phyloP scores from a whole-genome alignment of 192 early-diverging fungal species.

The Chytriomyces confervae region DNA sequence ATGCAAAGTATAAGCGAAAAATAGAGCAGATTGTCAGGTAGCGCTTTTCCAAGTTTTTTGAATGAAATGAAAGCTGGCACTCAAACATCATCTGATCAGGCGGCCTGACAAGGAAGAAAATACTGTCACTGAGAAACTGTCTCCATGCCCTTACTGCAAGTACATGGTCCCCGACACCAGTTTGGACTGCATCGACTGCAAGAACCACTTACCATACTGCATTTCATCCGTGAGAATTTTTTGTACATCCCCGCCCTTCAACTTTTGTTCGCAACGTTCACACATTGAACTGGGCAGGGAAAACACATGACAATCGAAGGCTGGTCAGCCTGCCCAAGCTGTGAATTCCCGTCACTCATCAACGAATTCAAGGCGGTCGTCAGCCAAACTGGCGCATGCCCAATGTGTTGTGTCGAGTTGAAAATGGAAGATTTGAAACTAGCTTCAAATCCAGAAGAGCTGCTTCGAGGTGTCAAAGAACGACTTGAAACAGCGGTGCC shows the following conservation, averaged over 20 bases:
- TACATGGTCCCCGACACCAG: slow-evolving; percentile 50
- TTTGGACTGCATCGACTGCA: slow-evolving; percentile 63
- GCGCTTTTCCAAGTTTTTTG: slow-evolving; percentile 3
- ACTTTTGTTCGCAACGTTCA: slow-evolving; percentile 3
- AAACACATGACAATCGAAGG: slow-evolving; percentile 57
- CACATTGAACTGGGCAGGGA: slow-evolving; percentile 43
- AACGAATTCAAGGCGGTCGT: slow-evolving; percentile 49
- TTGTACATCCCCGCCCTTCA: neutral
- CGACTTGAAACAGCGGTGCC: slow-evolving; percentile 2
- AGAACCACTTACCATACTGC: slow-evolving; percentile 66
- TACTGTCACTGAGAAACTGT: slow-evolving; percentile 43
- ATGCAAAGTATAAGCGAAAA: slow-evolving; percentile 61
- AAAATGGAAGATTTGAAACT: slow-evolving; percentile 5
- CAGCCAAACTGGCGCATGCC: slow-evolving; percentile 46
- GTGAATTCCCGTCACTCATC: slow-evolving; percentile 54
- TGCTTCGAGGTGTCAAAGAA: slow-evolving; percentile 34
- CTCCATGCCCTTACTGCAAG: slow-evolving; percentile 62
- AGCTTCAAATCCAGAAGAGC: slow-evolving; percentile 22
- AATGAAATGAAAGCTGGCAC: slow-evolving; percentile 8
- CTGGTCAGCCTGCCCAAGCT: slow-evolving; percentile 58
- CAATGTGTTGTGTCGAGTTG: slow-evolving; percentile 52
- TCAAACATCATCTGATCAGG: slow-evolving; percentile 27
- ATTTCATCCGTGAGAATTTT: slow-evolving; percentile 57
- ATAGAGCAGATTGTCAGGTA: slow-evolving; percentile 65
- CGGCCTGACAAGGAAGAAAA: slow-evolving; percentile 59